These are phyloP conservation scores for Penicillium cosmopolitanum DNA, from an alignment of 495 filamentous ascomycete species.

Conservation along the genomic window DNA sequence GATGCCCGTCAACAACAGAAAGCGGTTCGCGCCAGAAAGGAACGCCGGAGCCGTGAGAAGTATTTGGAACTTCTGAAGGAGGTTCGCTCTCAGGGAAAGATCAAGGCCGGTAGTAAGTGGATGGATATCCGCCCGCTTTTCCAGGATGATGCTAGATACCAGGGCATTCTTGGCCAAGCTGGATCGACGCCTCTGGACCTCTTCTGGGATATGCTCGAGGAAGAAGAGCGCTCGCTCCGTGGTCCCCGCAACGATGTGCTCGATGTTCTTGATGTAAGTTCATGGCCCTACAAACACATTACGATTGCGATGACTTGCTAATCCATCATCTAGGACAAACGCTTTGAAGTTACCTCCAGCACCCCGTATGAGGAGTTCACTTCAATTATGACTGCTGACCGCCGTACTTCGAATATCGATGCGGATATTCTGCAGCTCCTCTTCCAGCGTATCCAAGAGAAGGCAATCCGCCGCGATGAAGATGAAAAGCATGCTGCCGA, in stretches of 20 bases:
- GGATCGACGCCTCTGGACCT: constrained; percentile 93
- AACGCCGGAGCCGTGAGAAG: constrained; percentile 81
- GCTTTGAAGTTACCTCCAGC: constrained; percentile 82
- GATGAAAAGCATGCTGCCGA: constrained; percentile 85
- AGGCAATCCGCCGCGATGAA: constrained; percentile 72
- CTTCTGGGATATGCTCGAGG: constrained; percentile 96
- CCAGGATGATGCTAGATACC: constrained; percentile 81
- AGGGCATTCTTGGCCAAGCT: constrained; percentile 79
- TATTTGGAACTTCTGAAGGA: constrained; percentile 76
- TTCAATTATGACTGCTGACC: constrained; percentile 75
- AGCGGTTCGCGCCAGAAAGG: constrained; percentile 73
- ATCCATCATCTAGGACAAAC: constrained; percentile 68
- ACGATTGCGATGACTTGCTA: constrained; percentile 17
- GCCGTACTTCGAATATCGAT: constrained; percentile 81
- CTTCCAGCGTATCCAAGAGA: constrained; percentile 85
- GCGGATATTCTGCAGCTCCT: constrained; percentile 73
- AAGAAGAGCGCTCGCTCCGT: constrained; percentile 84
- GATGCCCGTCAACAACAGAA: constrained; percentile 87
- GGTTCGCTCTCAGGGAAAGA: constrained; percentile 73
- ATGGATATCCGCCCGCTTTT: constrained; percentile 77
- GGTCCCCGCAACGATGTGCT: constrained; percentile 81
- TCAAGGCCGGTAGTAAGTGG: constrained; percentile 93
- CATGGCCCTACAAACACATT: neutral
- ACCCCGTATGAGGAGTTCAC: constrained; percentile 89
- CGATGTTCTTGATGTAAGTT: constrained; percentile 85